These are phyloP conservation scores for Hypoxylon rickii DNA, from an alignment of 495 filamentous ascomycete species.

Conservation along the genomic window DNA sequence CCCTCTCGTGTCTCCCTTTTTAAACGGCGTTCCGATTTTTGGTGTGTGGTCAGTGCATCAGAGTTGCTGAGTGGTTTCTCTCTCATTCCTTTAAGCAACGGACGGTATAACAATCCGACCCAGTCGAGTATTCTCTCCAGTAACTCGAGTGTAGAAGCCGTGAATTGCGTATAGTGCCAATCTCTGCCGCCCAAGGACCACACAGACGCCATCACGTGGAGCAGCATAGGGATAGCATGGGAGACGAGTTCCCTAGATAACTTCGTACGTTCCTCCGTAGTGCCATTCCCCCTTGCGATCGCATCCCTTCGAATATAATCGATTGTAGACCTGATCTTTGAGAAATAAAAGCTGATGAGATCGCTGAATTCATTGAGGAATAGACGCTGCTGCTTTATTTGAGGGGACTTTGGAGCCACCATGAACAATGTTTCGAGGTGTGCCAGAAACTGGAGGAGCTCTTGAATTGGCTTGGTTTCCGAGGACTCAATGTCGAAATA, in stretches of 20 bases:
- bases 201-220: slow-evolving; percentile 26
- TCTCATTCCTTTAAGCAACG: slow-evolving; percentile 12
- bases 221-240: slow-evolving; percentile 32
- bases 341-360: slow-evolving; percentile 33
- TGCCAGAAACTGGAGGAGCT: slow-evolving; percentile 21
- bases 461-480: slow-evolving; percentile 14
- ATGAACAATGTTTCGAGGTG: slow-evolving; percentile 30
- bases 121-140: slow-evolving; percentile 25
- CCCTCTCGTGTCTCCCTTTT: slow-evolving; percentile 16
- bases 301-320: slow-evolving; percentile 18
- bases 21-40: neutral
- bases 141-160: slow-evolving; percentile 24
- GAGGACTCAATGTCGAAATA: slow-evolving; percentile 13
- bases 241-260: slow-evolving; percentile 14
- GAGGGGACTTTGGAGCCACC: slow-evolving; percentile 21
- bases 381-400: slow-evolving; percentile 25
- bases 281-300: neutral
- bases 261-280: slow-evolving; percentile 7
- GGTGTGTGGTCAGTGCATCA: neutral
- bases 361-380: slow-evolving; percentile 26
- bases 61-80: neutral
- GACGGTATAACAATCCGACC: slow-evolving; percentile 25
- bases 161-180: slow-evolving; percentile 21
- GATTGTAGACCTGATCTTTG: slow-evolving; percentile 24
- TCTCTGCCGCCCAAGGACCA: slow-evolving; percentile 29